Evolutionary conservation across 495 filamentous ascomycete genomes (phyloP), one percentile per base, ranked within the genome.

Genomic region (Clavariopsis aquatica): DNA sequence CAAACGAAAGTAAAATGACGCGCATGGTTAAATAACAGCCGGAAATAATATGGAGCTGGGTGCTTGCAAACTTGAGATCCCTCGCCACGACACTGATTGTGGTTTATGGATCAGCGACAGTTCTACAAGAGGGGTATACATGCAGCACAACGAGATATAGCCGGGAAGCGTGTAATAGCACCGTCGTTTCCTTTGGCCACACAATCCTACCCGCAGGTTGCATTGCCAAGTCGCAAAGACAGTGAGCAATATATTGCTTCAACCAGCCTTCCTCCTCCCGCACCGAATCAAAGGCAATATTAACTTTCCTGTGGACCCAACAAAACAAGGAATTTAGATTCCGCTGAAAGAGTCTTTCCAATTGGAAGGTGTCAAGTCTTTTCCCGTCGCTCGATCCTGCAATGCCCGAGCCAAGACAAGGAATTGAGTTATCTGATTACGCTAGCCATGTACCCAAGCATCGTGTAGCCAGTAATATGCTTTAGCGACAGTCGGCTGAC

Each of bases 371-470:
- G 31, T 6, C 31, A 36, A 36, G 31, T n/a, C n/a, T n/a, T n/a
- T n/a, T n/a, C n/a, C n/a, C 10, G 29, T 43, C 17, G 28, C 12
- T 43, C n/a, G 24, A 9, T 20, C 15, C n/a, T n/a, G n/a, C n/a
- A n/a, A 24, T 38, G n/a, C 31, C 15, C 34, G 12, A 26, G 19
- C 36, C 6, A 17, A 17, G 23, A 24, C 3, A 6, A 36, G 56
- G 38, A 49, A 59, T n/a, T 10, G 26, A 59, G 38, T 59, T 59
- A 59, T 59, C 56, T 59, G 56, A 59, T 59, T 22, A n/a, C 56
- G 45, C 56, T 59, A 59, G 20, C n/a, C 36, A 19, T 49, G 56
- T 43, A 59, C n/a, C 56, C 24, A 59, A 59, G 45, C 6, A 10
- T 28, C 24, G 52, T 28, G 24, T 12, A 54, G 24, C 52, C 52